phyloP scores from a whole-genome alignment of 2,329 filamentous ascomycete genomes.

The Penicillium sp. region DNA sequence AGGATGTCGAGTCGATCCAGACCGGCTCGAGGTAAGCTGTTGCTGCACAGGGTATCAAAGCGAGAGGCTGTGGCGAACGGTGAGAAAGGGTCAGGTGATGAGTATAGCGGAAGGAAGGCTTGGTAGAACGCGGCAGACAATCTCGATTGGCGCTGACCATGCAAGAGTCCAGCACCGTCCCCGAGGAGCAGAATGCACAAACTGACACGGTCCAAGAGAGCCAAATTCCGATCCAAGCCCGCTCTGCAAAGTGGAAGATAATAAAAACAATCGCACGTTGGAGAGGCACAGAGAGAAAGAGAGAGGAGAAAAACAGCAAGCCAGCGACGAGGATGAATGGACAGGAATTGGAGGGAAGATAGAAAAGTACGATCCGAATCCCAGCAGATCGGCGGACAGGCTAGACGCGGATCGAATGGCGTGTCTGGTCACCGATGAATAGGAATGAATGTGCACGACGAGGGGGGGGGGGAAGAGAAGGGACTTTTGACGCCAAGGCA shows the following conservation, averaged over 20 bases:
- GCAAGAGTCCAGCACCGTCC: slow-evolving; percentile 3
- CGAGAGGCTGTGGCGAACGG: not conserved
- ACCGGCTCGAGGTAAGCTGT: not conserved
- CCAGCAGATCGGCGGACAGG: slow-evolving; percentile 1
- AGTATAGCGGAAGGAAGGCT: not conserved
- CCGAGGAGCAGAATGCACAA: too few species aligned
- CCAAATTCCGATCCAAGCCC: too few species aligned
- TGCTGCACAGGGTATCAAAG: too few species aligned
- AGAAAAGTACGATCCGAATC: slow-evolving; percentile 2
- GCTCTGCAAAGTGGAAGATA: too few species aligned
- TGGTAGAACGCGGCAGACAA: too few species aligned
- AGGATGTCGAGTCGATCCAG: too few species aligned
- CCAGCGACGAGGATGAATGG: slow-evolving; percentile 2
- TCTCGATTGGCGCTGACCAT: slow-evolving; percentile 2
- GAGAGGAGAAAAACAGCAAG: not conserved
- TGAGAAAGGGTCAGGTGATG: slow-evolving; percentile 12
- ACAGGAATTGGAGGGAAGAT: slow-evolving; percentile 1
- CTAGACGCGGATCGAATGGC: too few species aligned
- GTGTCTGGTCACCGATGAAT: too few species aligned
- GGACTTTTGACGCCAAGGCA: not conserved
- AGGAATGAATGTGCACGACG: too few species aligned
- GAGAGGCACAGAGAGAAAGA: slow-evolving; percentile 3
- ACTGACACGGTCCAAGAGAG: too few species aligned
- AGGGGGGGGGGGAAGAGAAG: slow-evolving; percentile 2
- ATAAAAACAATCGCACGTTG: not conserved